These are phyloP conservation scores for Yamadazyma kitorensis DNA, from an alignment of 805 yeast species.

Conservation along the genomic window DNA sequence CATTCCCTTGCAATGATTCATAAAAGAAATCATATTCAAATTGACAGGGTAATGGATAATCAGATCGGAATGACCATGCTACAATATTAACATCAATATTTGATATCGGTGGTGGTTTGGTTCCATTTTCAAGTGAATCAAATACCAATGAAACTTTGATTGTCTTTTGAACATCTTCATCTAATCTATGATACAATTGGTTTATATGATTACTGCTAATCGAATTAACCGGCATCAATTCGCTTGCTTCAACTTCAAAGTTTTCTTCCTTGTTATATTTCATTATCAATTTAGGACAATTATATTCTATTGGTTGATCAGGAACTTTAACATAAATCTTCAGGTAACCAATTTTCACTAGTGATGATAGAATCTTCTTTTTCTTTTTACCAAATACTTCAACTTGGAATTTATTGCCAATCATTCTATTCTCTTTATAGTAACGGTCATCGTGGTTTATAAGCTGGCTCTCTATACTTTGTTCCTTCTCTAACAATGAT, in stretches of 20 bases:
- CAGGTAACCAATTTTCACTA: constrained; percentile 33
- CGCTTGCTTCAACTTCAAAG: constrained; percentile 1
- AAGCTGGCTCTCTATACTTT: constrained; percentile 1
- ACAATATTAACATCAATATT: constrained; percentile 35
- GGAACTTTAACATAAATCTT: constrained; percentile 33
- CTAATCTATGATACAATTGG: constrained; percentile 29
- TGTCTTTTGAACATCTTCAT: constrained; percentile 17
- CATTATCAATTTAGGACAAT: constrained; percentile 35
- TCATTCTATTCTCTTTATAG: constrained; percentile 22
- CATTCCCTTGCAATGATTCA: constrained; percentile 13
- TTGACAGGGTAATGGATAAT: constrained; percentile 38
- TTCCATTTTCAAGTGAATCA: constrained; percentile 18
- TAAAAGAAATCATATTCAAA: constrained; percentile 43
- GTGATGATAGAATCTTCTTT: constrained; percentile 32
- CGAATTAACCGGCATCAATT: constrained; percentile 17
- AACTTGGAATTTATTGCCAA: constrained; percentile 21
- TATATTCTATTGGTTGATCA: constrained; percentile 29
- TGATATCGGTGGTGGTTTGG: constrained; percentile 33
- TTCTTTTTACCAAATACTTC: constrained; percentile 34
- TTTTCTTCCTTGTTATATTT: constrained; percentile 28
- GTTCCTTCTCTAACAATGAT: constrained; percentile 10
- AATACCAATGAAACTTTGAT: constrained; percentile 29
- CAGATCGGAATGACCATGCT: constrained; percentile 40
- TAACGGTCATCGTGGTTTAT: constrained; percentile 7
- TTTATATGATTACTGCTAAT: constrained; percentile 22